phyloP scores from a whole-genome alignment of 2,329 filamentous ascomycete species.

The Aspergillus novoparasiticus region DNA sequence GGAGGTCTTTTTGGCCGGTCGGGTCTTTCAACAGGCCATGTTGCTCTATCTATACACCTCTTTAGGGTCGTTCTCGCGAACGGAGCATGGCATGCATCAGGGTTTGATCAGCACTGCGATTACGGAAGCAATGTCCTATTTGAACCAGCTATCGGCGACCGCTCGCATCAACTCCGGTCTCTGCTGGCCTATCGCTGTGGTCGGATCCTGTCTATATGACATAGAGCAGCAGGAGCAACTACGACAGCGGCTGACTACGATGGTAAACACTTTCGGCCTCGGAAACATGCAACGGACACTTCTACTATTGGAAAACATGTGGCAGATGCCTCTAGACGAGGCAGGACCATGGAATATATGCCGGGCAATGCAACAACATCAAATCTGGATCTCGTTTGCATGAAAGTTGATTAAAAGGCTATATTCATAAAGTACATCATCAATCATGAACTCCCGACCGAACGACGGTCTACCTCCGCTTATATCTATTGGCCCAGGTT shows the following conservation, averaged over 20 bases:
- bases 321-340: slow-evolving; percentile 38
- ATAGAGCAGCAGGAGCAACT: slow-evolving; percentile 29
- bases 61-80: slow-evolving; percentile 27
- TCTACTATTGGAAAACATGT: slow-evolving; percentile 47
- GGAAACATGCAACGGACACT: slow-evolving; percentile 52
- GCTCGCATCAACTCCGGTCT: slow-evolving; percentile 39
- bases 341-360: slow-evolving; percentile 50
- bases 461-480: not conserved
- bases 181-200: slow-evolving; percentile 36
- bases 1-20: slow-evolving; percentile 45
- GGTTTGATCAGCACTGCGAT: slow-evolving; percentile 28
- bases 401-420: slow-evolving; percentile 26
- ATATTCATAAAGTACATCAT: slow-evolving; percentile 15
- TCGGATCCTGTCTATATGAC: slow-evolving; percentile 30
- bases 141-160: slow-evolving; percentile 26
- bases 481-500: slow-evolving; percentile 43
- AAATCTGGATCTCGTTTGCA: slow-evolving; percentile 55
- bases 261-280: slow-evolving; percentile 41
- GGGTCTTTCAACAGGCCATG: slow-evolving; percentile 51
- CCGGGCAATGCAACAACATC: slow-evolving; percentile 49
- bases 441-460: slow-evolving; percentile 1
- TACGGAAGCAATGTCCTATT: slow-evolving; percentile 30
- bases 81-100: slow-evolving; percentile 29
- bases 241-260: slow-evolving; percentile 29
- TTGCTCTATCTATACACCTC: slow-evolving; percentile 46